phyloP scores from a whole-genome alignment of 2,329 filamentous ascomycete species.

The Ampelomyces quisqualis region DNA sequence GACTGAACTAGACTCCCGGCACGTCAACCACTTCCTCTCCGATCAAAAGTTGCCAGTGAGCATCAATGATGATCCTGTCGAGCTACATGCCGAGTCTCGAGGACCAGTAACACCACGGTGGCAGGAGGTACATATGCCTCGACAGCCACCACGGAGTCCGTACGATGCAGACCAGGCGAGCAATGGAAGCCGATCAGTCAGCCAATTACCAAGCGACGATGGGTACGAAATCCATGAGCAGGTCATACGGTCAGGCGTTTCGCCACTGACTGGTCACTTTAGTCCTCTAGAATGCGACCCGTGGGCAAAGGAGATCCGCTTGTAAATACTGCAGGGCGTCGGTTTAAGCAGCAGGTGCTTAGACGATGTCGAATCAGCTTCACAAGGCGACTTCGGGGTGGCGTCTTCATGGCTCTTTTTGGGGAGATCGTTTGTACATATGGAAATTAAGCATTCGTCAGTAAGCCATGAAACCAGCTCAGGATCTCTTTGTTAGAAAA shows the following conservation, averaged over 20 bases:
- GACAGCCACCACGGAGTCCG: constrained; percentile 8
- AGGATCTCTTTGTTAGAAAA: no score
- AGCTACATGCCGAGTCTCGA: constrained; percentile 25
- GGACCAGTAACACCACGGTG: constrained; percentile 22
- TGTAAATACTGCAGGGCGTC: no score
- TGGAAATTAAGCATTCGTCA: no score
- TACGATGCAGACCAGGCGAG: constrained; percentile 25
- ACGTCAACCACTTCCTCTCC: constrained; percentile 10
- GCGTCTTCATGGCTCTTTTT: no score
- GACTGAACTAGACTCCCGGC: constrained; percentile 25
- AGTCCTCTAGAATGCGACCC: not conserved
- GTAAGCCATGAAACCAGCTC: no score
- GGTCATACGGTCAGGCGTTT: constrained; percentile 14
- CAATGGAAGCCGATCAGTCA: constrained; percentile 19
- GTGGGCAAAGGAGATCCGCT: no score
- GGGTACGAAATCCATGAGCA: constrained; percentile 11
- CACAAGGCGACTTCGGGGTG: no score
- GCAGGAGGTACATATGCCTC: constrained; percentile 25
- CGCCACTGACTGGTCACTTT: constrained; percentile 21
- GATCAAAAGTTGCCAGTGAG: constrained; percentile 24
- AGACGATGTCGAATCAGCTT: no score
- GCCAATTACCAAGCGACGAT: constrained; percentile 28
- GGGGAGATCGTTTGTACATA: no score
- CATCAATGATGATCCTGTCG: constrained; percentile 26
- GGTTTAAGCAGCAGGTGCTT: no score